These are phyloP conservation scores for Sporobolomyces phaffii DNA, from an alignment of 768 basidiomycete genomes.

Conservation along the genomic window DNA sequence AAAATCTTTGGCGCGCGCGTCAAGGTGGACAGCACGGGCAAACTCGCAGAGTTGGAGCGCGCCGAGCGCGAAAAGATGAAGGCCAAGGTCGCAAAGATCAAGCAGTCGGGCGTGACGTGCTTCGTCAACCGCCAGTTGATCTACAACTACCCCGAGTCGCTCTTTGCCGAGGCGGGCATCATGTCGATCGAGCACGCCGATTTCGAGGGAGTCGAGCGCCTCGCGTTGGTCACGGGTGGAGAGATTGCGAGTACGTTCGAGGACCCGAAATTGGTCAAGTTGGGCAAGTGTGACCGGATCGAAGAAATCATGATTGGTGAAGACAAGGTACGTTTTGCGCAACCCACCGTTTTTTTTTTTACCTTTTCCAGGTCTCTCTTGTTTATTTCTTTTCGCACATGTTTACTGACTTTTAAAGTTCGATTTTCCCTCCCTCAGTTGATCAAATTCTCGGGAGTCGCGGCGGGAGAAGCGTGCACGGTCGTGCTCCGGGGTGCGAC, in stretches of 20 bases:
- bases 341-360: not conserved
- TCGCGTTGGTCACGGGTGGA: constrained; percentile 93
- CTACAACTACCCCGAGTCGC: constrained; percentile 97
- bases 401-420: not conserved
- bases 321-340: constrained; percentile 66
- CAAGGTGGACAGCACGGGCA: constrained; percentile 90
- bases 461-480: constrained; percentile 94
- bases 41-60: constrained; percentile 94
- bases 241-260: constrained; percentile 97
- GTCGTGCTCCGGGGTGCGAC: constrained; percentile 96
- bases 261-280: constrained; percentile 79
- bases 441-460: constrained; percentile 99
- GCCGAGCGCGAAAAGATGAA: constrained; percentile 99
- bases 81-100: constrained; percentile 89
- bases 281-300: constrained; percentile 87
- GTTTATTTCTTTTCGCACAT: not conserved
- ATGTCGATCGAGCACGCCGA: constrained; percentile 97
- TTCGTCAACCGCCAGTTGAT: constrained; percentile 98
- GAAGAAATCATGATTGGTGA: constrained; percentile 99
- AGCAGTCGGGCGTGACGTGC: constrained; percentile 87
- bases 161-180: constrained; percentile 90
- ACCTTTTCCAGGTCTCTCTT: not conserved
- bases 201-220: constrained; percentile 93
- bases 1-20: constrained; percentile 96
- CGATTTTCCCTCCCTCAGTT: constrained; percentile 53